These are phyloP conservation scores for Apiospora aurea DNA, from an alignment of 2,329 filamentous ascomycete genomes.

Conservation along the genomic window DNA sequence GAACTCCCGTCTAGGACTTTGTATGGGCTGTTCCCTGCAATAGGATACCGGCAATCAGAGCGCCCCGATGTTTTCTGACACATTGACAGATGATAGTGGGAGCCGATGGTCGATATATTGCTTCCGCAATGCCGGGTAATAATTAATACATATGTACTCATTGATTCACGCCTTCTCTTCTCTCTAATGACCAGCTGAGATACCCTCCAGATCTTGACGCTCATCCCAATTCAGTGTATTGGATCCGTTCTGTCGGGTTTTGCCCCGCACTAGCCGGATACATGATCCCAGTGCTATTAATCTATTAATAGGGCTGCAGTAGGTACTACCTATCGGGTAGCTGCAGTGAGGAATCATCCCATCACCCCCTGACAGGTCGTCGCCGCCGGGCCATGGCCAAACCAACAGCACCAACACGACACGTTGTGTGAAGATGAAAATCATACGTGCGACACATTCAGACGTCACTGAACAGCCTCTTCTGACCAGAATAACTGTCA, in stretches of 20 bases:
- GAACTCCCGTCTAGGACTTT: conserved; percentile 8
- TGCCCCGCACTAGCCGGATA: conserved; percentile 9
- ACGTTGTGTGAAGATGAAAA: not conserved
- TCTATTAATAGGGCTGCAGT: conserved; percentile 18
- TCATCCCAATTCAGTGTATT: not conserved
- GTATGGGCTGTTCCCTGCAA: not conserved
- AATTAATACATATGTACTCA: too few relatives aligned
- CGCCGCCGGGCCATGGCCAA: too few relatives aligned
- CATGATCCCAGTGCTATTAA: conserved; percentile 5
- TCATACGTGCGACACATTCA: not conserved
- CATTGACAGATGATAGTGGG: not conserved
- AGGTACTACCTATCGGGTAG: not conserved
- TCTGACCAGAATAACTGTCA: not conserved
- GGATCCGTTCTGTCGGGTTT: conserved; percentile 5
- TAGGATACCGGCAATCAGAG: not conserved
- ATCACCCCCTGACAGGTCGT: not conserved
- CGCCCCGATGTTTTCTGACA: not conserved
- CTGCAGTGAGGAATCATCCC: not conserved
- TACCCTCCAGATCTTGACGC: not conserved
- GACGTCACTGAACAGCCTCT: not conserved
- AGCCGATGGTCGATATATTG: not conserved
- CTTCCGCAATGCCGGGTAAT: not conserved
- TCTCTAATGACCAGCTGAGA: not conserved
- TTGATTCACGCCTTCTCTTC: not conserved
- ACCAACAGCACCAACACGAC: not conserved